Conservation (phyloP, 2,329 filamentous ascomycete genomes). For the Aspergillus intermedius region DNA sequence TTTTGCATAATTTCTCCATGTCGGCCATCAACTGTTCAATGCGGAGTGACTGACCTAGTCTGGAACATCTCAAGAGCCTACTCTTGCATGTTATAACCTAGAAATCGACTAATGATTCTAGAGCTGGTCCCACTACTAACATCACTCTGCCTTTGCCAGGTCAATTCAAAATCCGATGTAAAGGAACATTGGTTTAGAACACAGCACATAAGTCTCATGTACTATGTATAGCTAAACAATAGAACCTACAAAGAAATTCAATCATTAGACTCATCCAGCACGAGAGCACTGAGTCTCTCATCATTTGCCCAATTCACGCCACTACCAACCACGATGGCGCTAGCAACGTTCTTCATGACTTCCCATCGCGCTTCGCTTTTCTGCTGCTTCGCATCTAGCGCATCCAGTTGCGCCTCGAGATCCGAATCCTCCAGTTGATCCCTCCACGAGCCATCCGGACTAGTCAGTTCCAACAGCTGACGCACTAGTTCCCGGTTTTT, state of each 20-base stretch:
- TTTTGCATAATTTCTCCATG: too few species aligned
- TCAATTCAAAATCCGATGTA: too few species aligned
- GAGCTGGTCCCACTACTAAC: too few species aligned
- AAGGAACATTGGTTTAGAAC: too few species aligned
- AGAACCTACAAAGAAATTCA: slow-evolving; percentile 7
- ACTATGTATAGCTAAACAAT: too few species aligned
- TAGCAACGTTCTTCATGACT: slow-evolving; percentile 71
- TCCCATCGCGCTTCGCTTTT: slow-evolving; percentile 62
- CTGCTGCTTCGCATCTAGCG: slow-evolving; percentile 54
- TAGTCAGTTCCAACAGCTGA: slow-evolving; percentile 57
- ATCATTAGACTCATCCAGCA: slow-evolving; percentile 61
- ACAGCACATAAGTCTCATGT: too few species aligned
- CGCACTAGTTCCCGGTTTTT: slow-evolving; percentile 59
- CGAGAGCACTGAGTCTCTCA: slow-evolving; percentile 59
- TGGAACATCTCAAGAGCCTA: too few species aligned
- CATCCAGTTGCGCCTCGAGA: slow-evolving; percentile 50
- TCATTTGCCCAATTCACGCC: slow-evolving; percentile 76
- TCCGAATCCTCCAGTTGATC: slow-evolving; percentile 50
- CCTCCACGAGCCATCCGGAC: slow-evolving; percentile 46
- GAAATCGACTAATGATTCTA: too few species aligned
- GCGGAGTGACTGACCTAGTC: too few species aligned
- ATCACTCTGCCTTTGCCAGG: too few species aligned
- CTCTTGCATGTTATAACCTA: too few species aligned
- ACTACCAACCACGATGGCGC: slow-evolving; percentile 71
- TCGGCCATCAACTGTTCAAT: too few species aligned